Evolutionary conservation across 2,329 filamentous ascomycete species (phyloP).

Genomic region (Exophiala sp.): DNA sequence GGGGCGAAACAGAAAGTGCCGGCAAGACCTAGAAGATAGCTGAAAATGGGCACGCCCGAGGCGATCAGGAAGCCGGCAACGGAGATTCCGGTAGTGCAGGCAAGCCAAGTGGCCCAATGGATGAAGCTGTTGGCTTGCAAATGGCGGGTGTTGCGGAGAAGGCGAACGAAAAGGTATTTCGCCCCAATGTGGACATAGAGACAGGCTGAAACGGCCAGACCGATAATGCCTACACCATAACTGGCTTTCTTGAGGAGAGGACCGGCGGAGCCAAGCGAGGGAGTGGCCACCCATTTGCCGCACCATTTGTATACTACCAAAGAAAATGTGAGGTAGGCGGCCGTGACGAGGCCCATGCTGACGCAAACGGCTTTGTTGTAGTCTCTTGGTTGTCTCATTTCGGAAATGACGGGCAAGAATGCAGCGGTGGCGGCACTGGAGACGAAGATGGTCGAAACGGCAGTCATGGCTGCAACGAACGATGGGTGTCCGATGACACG

Average conservation of each 20-base stretch:
- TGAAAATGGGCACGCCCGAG: conserved; percentile 49
- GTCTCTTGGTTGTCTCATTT: conserved; percentile 36
- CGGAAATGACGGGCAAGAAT: conserved; percentile 37
- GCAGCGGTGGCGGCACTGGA: conserved; percentile 31
- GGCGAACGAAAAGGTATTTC: conserved; percentile 53
- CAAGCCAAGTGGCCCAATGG: conserved; percentile 51
- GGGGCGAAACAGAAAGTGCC: conserved; percentile 50
- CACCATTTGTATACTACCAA: conserved; percentile 45
- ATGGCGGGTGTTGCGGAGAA: conserved; percentile 48
- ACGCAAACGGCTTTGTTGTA: conserved; percentile 34
- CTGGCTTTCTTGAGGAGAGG: conserved; percentile 40
- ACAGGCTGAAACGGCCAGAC: conserved; percentile 31
- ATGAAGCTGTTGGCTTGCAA: conserved; percentile 47
- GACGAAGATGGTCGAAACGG: conserved; percentile 32
- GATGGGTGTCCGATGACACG: conserved; percentile 27
- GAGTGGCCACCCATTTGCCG: conserved; percentile 44
- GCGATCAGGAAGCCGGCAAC: conserved; percentile 44
- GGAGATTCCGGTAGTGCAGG: conserved; percentile 34
- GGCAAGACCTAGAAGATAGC: conserved; percentile 46
- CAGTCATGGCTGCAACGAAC: conserved; percentile 32
- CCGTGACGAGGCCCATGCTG: conserved; percentile 34
- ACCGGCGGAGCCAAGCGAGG: conserved; percentile 43
- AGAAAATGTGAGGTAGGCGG: conserved; percentile 36
- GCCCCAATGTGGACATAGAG: conserved; percentile 33
- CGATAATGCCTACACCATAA: conserved; percentile 39